phyloP scores from a whole-genome alignment of 2,329 filamentous ascomycete species.

The Colletotrichum higginsianum region DNA sequence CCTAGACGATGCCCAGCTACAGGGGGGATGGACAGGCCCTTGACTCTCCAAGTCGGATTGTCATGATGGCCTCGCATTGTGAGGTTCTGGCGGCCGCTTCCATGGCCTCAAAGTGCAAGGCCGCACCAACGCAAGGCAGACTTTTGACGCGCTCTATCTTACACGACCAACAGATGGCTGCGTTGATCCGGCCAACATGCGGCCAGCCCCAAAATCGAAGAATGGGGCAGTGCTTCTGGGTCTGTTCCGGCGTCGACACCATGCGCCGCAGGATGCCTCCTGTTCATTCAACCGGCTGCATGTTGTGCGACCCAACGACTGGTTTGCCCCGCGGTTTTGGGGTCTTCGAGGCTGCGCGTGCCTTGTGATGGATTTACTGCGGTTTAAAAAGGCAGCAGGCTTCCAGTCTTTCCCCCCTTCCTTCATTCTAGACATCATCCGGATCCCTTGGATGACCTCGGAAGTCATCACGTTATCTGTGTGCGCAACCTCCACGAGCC shows the following conservation, averaged over 20 bases:
- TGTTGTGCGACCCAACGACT: background rate
- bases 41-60: too few species aligned
- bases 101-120: background rate
- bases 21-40: too few species aligned
- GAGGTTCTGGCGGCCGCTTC: too few species aligned
- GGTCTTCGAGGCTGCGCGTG: background rate
- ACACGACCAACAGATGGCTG: background rate
- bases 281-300: background rate
- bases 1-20: too few species aligned
- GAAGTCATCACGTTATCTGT: too few species aligned
- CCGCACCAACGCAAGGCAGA: slow-evolving; percentile 18
- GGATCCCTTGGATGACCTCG: too few species aligned
- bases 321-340: background rate
- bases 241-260: background rate
- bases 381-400: background rate
- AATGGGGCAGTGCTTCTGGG: background rate
- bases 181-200: slow-evolving; percentile 7
- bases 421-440: too few species aligned
- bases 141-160: background rate
- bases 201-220: slow-evolving; percentile 3
- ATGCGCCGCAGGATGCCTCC: background rate
- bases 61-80: too few species aligned
- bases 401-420: too few species aligned
- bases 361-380: too few species aligned
- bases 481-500: too few species aligned